phyloP scores from a whole-genome alignment of 768 basidiomycete species.

The Tricholomella constricta region DNA sequence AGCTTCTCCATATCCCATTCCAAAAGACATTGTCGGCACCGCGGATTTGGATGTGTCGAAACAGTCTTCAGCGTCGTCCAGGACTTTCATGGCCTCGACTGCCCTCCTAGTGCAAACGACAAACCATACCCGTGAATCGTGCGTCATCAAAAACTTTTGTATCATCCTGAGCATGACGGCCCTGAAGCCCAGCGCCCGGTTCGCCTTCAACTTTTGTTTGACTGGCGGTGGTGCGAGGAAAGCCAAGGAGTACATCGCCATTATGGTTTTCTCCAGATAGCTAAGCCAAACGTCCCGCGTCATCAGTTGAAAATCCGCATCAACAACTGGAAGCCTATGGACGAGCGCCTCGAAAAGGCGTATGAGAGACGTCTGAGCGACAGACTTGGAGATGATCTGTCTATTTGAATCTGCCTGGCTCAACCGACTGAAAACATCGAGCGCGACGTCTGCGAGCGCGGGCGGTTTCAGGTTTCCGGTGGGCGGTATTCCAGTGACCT shows the following conservation, averaged over 20 bases:
- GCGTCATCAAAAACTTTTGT: conserved; percentile 58
- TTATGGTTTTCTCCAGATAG: conserved; percentile 75
- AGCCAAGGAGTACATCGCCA: conserved; percentile 84
- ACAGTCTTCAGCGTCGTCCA: conserved; percentile 75
- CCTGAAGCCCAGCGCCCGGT: conserved; percentile 68
- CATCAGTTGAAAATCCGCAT: conserved; percentile 71
- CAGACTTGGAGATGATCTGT: conserved; percentile 60
- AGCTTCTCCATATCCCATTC: conserved; percentile 83
- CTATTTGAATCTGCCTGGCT: conserved; percentile 80
- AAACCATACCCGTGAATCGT: conserved; percentile 56
- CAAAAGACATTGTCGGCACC: conserved; percentile 69
- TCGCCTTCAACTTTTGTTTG: conserved; percentile 68
- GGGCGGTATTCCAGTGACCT: conserved; percentile 49
- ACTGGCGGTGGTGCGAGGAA: conserved; percentile 80
- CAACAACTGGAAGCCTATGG: conserved; percentile 80
- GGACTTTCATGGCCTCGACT: conserved; percentile 74
- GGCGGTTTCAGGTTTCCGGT: conserved; percentile 53
- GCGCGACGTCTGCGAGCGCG: conserved; percentile 67
- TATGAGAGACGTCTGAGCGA: conserved; percentile 62
- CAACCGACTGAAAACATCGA: conserved; percentile 83
- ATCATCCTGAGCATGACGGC: conserved; percentile 72
- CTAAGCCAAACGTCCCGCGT: conserved; percentile 70
- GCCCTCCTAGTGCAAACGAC: conserved; percentile 62
- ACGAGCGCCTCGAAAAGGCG: conserved; percentile 69
- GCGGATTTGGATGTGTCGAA: conserved; percentile 68